Evolutionary conservation across 768 basidiomycete species (phyloP).

Genomic region (Boletus sensibilis): DNA sequence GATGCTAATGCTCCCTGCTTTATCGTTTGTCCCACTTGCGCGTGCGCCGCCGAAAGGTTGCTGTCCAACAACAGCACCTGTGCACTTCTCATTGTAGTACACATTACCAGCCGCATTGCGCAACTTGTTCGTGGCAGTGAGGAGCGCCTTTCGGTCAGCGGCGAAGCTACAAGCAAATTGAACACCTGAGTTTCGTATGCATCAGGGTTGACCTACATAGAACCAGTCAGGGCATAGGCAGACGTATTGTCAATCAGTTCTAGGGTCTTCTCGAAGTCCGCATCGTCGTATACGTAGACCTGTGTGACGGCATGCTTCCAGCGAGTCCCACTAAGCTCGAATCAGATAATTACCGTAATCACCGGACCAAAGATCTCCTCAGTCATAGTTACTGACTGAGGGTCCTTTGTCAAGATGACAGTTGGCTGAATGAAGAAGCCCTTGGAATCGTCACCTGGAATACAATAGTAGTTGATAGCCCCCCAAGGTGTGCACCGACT

Average conservation of each 20-base stretch:
- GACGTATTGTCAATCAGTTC: slow-evolving; percentile 86
- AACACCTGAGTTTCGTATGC: slow-evolving; percentile 8
- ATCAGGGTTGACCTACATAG: slow-evolving; percentile 60
- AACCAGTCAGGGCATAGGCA: slow-evolving; percentile 89
- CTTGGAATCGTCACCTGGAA: slow-evolving; percentile 76
- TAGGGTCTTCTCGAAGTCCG: slow-evolving; percentile 80
- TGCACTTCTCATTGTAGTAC: slow-evolving; percentile 98
- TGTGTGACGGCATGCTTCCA: slow-evolving; percentile 28
- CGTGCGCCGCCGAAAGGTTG: slow-evolving; percentile 97
- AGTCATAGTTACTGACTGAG: slow-evolving; percentile 82
- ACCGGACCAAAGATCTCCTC: slow-evolving; percentile 99
- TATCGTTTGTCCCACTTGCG: slow-evolving; percentile 95
- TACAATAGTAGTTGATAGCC: not conserved
- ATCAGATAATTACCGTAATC: slow-evolving; percentile 60
- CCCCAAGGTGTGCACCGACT: slow-evolving; percentile 15
- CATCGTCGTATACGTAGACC: slow-evolving; percentile 89
- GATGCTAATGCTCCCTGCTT: slow-evolving; percentile 82
- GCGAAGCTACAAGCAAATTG: slow-evolving; percentile 61
- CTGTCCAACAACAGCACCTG: slow-evolving; percentile 95
- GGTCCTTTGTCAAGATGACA: slow-evolving; percentile 89
- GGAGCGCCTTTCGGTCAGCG: slow-evolving; percentile 72
- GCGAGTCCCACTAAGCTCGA: not conserved
- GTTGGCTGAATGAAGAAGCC: slow-evolving; percentile 96
- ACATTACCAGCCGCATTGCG: slow-evolving; percentile 94
- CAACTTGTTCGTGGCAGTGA: slow-evolving; percentile 76